phyloP scores from a whole-genome alignment of 371 early-diverging fungal species.

The Lichtheimia corymbifera region DNA sequence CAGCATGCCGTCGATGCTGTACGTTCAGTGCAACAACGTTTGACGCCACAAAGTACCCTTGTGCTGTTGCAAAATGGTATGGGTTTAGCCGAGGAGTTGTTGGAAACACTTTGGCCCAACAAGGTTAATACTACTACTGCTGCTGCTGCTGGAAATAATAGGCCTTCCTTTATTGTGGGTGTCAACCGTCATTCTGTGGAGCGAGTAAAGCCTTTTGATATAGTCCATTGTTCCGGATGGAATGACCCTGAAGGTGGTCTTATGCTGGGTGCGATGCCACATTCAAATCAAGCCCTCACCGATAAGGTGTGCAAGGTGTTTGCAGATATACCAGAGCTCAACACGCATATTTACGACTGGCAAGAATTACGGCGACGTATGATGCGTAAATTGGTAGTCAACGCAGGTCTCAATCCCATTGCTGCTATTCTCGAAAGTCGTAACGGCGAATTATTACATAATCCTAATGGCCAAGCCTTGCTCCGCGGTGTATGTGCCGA shows the following conservation, averaged over 20 bases:
- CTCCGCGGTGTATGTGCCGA: constrained; percentile 33
- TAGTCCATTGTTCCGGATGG: constrained; percentile 52
- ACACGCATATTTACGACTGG: constrained; percentile 32
- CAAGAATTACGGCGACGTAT: constrained; percentile 37
- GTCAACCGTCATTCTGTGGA: constrained; percentile 59
- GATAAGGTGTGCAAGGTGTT: constrained; percentile 6
- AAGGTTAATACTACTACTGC: constrained; percentile 10
- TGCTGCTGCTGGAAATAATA: not conserved
- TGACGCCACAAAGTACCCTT: constrained; percentile 40
- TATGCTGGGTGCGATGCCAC: constrained; percentile 19
- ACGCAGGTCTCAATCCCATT: constrained; percentile 58
- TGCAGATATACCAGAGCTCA: constrained; percentile 25
- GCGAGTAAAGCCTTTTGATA: constrained; percentile 37
- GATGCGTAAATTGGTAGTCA: constrained; percentile 59
- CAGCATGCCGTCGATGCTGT: constrained; percentile 51
- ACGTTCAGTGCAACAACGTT: constrained; percentile 28
- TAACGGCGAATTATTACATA: constrained; percentile 41
- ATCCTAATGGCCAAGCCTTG: constrained; percentile 16
- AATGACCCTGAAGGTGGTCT: constrained; percentile 39
- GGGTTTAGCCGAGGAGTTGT: constrained; percentile 58
- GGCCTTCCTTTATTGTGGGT: constrained; percentile 49
- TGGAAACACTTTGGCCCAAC: constrained; percentile 29
- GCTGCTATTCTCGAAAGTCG: constrained; percentile 46
- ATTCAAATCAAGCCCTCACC: not conserved
- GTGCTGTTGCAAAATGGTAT: constrained; percentile 67